Evolutionary conservation across 1,284 basidiomycete species (phyloP).

Genomic region (Leccinum colubrinum): DNA sequence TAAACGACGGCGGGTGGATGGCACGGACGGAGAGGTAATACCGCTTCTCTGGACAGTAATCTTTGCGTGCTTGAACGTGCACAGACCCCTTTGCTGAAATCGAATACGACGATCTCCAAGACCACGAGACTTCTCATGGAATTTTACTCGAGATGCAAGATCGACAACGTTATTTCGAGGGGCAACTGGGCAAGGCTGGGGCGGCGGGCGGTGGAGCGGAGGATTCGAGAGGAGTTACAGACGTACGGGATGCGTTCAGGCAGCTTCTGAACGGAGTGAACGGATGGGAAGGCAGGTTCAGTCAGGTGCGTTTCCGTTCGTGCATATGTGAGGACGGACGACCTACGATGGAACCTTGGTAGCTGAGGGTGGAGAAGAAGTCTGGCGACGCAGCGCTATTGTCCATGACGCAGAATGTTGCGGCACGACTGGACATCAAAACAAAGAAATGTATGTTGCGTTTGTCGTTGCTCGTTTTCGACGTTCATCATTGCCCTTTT

Average conservation of each 20-base stretch:
- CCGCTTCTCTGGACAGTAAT: slow-evolving; percentile 9
- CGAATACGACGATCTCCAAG: slow-evolving; percentile 84
- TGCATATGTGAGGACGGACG: background rate
- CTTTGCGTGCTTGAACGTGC: background rate
- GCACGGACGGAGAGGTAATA: slow-evolving; percentile 34
- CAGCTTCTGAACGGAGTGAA: slow-evolving; percentile 46
- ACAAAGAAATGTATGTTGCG: slow-evolving; percentile 54
- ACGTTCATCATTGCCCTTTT: background rate
- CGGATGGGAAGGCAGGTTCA: slow-evolving; percentile 59
- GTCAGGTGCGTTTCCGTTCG: slow-evolving; percentile 42
- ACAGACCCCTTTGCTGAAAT: slow-evolving; percentile 64
- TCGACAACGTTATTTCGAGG: slow-evolving; percentile 74
- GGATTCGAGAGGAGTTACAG: slow-evolving; percentile 34
- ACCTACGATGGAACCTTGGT: background rate
- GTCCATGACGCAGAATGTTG: slow-evolving; percentile 78
- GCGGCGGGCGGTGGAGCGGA: slow-evolving; percentile 25
- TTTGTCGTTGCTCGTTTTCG: slow-evolving; percentile 10
- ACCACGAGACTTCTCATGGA: slow-evolving; percentile 59
- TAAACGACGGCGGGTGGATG: slow-evolving; percentile 59
- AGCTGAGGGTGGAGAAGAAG: slow-evolving; percentile 64
- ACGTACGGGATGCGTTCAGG: slow-evolving; percentile 44
- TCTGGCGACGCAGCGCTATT: slow-evolving; percentile 63
- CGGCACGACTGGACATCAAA: slow-evolving; percentile 61
- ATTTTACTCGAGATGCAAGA: slow-evolving; percentile 85
- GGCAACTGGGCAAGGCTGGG: slow-evolving; percentile 43